phyloP scores from a whole-genome alignment of 768 basidiomycete genomes.

The Kwoniella mangroviensis region DNA sequence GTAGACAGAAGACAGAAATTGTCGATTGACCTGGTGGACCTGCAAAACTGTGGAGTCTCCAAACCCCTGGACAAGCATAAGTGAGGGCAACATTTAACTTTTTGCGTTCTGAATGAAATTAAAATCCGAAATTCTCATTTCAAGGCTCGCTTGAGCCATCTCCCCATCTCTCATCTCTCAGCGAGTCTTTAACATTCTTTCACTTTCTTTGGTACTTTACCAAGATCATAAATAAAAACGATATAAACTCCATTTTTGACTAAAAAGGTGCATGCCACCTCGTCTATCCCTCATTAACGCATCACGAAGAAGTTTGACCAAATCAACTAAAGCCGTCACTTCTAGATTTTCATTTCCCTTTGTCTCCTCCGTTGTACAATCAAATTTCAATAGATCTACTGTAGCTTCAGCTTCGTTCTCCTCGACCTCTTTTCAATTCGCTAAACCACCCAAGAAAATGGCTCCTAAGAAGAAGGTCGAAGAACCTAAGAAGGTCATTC shows the following conservation, averaged over 20 bases:
- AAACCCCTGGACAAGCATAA: too few species aligned
- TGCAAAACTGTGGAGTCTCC: background rate
- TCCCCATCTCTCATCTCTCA: background rate
- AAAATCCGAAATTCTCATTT: background rate
- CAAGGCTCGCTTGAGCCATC: background rate
- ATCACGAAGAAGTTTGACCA: conserved; percentile 11
- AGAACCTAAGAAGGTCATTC: conserved; percentile 79
- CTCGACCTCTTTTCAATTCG: conserved; percentile 21
- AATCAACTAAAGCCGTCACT: conserved; percentile 3
- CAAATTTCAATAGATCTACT: background rate
- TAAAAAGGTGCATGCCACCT: conserved; percentile 32
- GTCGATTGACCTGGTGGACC: background rate
- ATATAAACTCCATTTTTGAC: conserved; percentile 2
- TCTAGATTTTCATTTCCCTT: background rate
- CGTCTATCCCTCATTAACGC: conserved; percentile 3
- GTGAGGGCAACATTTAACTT: background rate
- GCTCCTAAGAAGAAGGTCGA: conserved; percentile 82
- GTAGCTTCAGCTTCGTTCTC: conserved; percentile 13
- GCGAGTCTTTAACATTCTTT: conserved; percentile 13
- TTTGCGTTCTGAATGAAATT: background rate
- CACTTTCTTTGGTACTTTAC: background rate
- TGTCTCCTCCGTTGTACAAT: conserved; percentile 8
- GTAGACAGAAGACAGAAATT: background rate
- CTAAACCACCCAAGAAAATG: conserved; percentile 65
- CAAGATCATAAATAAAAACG: background rate